Evolutionary conservation across 805 yeast genomes (phyloP).

Genomic region (Yarrowia phangngaensis): DNA sequence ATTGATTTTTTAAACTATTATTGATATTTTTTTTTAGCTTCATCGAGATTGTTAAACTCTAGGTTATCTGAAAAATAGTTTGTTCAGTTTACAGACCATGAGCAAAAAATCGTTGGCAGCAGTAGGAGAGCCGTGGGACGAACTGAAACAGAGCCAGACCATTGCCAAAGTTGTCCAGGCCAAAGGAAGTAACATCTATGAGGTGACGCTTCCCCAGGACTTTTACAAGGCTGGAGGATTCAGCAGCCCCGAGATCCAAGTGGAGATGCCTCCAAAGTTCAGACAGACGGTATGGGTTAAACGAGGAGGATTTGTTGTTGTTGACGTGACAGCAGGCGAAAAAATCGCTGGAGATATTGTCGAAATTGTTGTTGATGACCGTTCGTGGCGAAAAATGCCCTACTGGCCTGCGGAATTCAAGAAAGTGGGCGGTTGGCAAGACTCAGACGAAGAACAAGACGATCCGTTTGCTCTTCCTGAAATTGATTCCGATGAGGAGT

Average conservation of each 20-base stretch:
- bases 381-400: constrained; percentile 38
- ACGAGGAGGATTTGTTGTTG: constrained; percentile 40
- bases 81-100: too few species aligned
- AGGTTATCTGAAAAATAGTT: constrained; percentile 3
- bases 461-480: constrained; percentile 23
- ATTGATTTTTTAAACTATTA: constrained; percentile 5
- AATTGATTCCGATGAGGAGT: constrained; percentile 29
- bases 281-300: constrained; percentile 39
- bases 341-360: constrained; percentile 39
- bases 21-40: background rate
- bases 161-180: constrained; percentile 37
- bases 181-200: constrained; percentile 38
- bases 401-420: constrained; percentile 40
- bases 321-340: constrained; percentile 32
- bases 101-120: constrained; percentile 24
- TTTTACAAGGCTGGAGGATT: constrained; percentile 23
- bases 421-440: constrained; percentile 29
- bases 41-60: background rate
- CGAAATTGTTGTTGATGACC: constrained; percentile 37
- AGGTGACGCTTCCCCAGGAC: constrained; percentile 34
- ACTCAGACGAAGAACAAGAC: constrained; percentile 32
- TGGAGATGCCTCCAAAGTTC: constrained; percentile 38
- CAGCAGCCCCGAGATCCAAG: constrained; percentile 27
- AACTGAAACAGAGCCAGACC: constrained; percentile 34
- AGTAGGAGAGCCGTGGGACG: constrained; percentile 31